A percentile compares a stretch with the other conserved stretches of the same genome.
phyloP scores from a whole-genome alignment of 208 protist species.

The Trypanosoma lewisi region DNA sequence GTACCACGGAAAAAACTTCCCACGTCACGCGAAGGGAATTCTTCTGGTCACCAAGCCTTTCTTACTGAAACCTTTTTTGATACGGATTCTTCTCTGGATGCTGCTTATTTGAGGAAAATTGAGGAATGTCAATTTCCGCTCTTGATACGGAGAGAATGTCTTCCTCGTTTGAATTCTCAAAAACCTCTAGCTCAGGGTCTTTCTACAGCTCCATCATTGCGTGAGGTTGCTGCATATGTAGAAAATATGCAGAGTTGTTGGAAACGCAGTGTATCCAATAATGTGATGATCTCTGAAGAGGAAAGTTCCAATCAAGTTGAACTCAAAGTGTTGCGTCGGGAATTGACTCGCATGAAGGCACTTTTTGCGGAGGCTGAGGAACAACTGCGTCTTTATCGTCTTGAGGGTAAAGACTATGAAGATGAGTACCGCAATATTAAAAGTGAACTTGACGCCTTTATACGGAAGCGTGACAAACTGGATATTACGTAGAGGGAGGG shows the following conservation, averaged over 20 bases:
- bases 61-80: constrained; percentile 9
- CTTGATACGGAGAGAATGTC: constrained; percentile 52
- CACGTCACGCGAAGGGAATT: constrained; percentile 7
- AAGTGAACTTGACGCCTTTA: constrained; percentile 64
- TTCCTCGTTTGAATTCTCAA: constrained; percentile 34
- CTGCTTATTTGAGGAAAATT: constrained; percentile 25
- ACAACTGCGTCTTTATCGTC: constrained; percentile 73
- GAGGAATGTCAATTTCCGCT: constrained; percentile 34
- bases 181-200: constrained; percentile 41
- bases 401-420: constrained; percentile 69
- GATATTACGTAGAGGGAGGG: constrained; percentile 12
- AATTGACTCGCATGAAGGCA: constrained; percentile 40
- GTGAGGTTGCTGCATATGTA: constrained; percentile 74
- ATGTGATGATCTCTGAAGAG: constrained; percentile 54
- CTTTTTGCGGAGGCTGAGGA: constrained; percentile 48
- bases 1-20: constrained; percentile 27
- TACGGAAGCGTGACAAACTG: constrained; percentile 42
- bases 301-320: constrained; percentile 56
- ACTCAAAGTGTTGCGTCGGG: constrained; percentile 45
- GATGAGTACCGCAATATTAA: constrained; percentile 66
- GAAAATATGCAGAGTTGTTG: constrained; percentile 87
- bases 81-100: constrained; percentile 3
- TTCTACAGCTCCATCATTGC: constrained; percentile 50
- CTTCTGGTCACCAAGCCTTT: constrained; percentile 1
- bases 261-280: constrained; percentile 56